Conservation (phyloP, 306 rosid species). For the Begonia fuchsioides region DNA sequence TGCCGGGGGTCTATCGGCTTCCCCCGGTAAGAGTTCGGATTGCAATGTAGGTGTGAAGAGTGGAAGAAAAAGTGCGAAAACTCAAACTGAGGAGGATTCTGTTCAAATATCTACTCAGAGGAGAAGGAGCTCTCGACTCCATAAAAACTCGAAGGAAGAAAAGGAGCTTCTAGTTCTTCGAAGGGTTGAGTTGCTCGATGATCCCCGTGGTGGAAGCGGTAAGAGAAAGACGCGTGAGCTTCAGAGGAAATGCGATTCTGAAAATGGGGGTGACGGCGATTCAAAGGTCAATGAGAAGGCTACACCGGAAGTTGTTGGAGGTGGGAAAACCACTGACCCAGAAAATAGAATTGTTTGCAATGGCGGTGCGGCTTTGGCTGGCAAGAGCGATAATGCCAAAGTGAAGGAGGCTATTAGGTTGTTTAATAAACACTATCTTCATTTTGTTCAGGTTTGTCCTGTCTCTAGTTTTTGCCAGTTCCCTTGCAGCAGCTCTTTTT, state of each 20-base stretch:
- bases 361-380: conserved; percentile 16
- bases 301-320: not conserved
- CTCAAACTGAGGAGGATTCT: not conserved
- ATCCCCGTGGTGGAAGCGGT: not conserved
- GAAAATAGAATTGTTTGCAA: conserved; percentile 4
- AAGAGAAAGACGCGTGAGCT: conserved; percentile 2
- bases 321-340: not conserved
- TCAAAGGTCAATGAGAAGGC: not conserved
- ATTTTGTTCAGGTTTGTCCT: conserved; percentile 55
- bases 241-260: not conserved
- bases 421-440: conserved; percentile 72
- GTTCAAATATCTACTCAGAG: not conserved
- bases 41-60: not conserved
- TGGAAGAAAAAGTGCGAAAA: conserved; percentile 3
- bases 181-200: conserved; percentile 12
- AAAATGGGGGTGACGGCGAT: not conserved
- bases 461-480: too few species aligned
- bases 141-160: conserved; percentile 1
- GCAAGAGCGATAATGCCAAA: conserved; percentile 40
- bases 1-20: not conserved
- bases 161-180: conserved; percentile 11
- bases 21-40: not conserved
- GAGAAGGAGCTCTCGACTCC: conserved; percentile 11
- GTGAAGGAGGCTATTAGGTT: conserved; percentile 64
- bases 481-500: not conserved